Conservation (phyloP, 2,329 filamentous ascomycete species). For the Sporothrix phasma region DNA sequence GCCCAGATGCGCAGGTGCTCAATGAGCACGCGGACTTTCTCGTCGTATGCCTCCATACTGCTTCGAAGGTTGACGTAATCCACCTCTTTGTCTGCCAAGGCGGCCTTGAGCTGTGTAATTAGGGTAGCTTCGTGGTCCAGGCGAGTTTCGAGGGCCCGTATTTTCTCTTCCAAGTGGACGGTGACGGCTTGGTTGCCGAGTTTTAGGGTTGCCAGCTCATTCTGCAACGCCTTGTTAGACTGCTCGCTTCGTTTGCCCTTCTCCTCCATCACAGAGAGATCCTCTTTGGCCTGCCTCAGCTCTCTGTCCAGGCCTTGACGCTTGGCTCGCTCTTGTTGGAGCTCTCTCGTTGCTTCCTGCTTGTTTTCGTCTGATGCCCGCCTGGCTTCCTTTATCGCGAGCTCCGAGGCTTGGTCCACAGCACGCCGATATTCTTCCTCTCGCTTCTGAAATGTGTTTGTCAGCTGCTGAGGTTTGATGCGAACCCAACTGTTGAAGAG, state of each 20-base stretch:
- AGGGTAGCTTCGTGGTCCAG: not conserved
- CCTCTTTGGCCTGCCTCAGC: constrained; percentile 13
- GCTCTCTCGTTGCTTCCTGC: constrained; percentile 6
- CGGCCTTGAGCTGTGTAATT: constrained; percentile 10
- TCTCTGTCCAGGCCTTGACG: constrained; percentile 15
- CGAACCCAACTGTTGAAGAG: not conserved
- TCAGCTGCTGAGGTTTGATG: constrained; percentile 7
- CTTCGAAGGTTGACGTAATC: constrained; percentile 1
- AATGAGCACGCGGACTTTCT: constrained; percentile 4
- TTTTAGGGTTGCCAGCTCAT: constrained; percentile 7
- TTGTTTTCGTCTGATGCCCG: constrained; percentile 10
- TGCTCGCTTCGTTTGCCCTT: not conserved
- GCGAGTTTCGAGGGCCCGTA: not conserved
- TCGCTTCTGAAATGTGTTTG: not conserved
- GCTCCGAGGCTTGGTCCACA: constrained; percentile 2
- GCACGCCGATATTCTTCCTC: constrained; percentile 15
- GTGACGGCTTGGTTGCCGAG: not conserved
- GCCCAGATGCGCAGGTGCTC: constrained; percentile 14
- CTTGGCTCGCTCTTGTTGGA: constrained; percentile 15
- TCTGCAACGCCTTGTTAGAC: constrained; percentile 1
- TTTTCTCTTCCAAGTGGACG: not conserved
- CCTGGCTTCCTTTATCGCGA: constrained; percentile 10
- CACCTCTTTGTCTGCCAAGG: constrained; percentile 10
- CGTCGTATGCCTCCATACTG: constrained; percentile 11
- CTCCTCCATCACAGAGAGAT: constrained; percentile 12